phyloP scores from a whole-genome alignment of 2,329 filamentous ascomycete genomes.

The Lasiodiplodia theobromae region DNA sequence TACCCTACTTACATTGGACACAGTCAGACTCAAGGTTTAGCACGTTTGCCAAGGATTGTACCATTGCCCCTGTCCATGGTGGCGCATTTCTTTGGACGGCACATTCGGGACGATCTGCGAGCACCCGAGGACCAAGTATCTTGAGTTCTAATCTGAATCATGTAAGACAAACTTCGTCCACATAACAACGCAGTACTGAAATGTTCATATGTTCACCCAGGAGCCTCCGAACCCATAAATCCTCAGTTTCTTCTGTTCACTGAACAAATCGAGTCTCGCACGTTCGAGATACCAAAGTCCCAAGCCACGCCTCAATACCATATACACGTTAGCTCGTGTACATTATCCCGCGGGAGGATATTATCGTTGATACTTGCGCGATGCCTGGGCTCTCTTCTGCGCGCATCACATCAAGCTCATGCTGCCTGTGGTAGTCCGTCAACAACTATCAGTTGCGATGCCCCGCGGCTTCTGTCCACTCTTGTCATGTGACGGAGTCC shows the following conservation, averaged over 20 bases:
- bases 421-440: background rate
- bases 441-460: background rate
- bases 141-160: background rate
- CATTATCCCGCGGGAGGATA: background rate
- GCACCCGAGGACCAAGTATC: background rate
- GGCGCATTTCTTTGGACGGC: background rate
- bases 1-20: background rate
- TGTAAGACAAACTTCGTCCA: background rate
- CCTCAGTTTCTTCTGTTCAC: background rate
- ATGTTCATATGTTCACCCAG: background rate
- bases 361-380: background rate
- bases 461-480: background rate
- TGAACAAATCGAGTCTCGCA: background rate
- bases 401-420: background rate
- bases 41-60: background rate
- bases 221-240: background rate
- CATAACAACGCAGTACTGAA: background rate
- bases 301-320: background rate
- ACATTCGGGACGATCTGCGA: background rate
- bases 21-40: background rate
- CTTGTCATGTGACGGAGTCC: background rate
- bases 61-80: background rate
- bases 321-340: background rate
- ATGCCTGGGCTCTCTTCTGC: background rate
- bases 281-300: background rate